Evolutionary conservation across 1,139 yeast genomes (phyloP), one percentile per base, ranked within the genome.

Genomic region (Scheffersomyces cryptocercus): DNA sequence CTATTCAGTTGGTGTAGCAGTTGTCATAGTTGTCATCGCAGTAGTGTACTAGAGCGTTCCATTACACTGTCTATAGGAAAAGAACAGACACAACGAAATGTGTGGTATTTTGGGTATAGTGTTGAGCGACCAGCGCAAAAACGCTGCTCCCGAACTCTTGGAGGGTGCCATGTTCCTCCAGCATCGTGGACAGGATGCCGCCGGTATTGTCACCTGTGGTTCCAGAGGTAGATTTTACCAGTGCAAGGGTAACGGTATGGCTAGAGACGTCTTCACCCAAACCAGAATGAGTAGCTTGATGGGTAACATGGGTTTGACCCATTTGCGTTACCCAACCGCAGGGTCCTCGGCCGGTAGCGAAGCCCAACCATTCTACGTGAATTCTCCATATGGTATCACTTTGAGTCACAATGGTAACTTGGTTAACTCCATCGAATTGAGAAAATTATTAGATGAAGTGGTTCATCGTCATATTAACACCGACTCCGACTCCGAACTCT

Each of bases 201-300:
- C 98, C n/a, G 99, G 99, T 51, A 91, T 93, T 47, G 95, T 89
- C 35, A 95, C 99, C 10, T 90, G 97, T 67, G 99, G 97, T 41
- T 74, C 88, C 40, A 83, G 91, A 52, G 99, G 99, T 52, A 78
- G 99, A 47, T 78, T 95, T 46, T 91, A 89, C 70, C 98, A 93
- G 70, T 93, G 98, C 68, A 93, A 93, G 70, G 99, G 99, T 54
- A 93, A 90, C 65, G 99, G 99, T 51, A 89, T 95, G 97, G 98
- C 96, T 45, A 81, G 96, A 58, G 99, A 93, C 61, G 98, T 93
- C 31, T 93, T 93, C 79, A 90, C 96, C 39, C 88, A 84, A 61
- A 71, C 74, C 40, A 79, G 97, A 61, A 81, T 93, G 81, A 62
- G 71, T 43, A 88, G 88, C 39, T 75, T 95, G 44, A 83, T 85